Evolutionary conservation across 2,329 filamentous ascomycete genomes (phyloP), one percentile per base, ranked within the genome.

Genomic region (Aspergillus cejpii): DNA sequence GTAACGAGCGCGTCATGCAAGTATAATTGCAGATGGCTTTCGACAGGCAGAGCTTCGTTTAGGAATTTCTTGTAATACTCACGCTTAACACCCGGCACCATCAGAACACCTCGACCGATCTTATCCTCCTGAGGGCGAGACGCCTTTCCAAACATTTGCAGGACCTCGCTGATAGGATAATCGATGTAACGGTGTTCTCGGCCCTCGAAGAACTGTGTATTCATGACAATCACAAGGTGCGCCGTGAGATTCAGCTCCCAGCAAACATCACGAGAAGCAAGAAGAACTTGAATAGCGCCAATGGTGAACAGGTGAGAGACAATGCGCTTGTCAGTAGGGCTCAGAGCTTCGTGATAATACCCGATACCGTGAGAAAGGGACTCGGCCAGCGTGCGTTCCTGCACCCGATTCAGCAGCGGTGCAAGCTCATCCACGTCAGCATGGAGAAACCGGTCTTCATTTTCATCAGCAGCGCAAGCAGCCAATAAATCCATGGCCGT

Each of bases 61-160:
- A 98, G 72, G 74, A 98, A 98, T 70, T 98, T 98, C 72, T 92
- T 94, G 78, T 97, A 98, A 69, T 95, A 98, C 51, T 96, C 90
- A 28, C 92, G 83, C 76, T 94, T 96, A 38, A 94, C 88, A 14
- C 86, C 83, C 2, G 91, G 89, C 8, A 96, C 81, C 92, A 98
- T 97, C 36, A 98, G 76, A n/a, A 98, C 87, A 55, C 91, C 94
- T 50, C 87, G 87, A 37, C 86, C 85, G 45, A 84, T 79, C 45
- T 86, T 87, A 58, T 95, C 89, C 60, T 83, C 77, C 3, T 84
- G 79, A 1, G 88, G 81, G 31, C 85, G 81, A 43, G 90, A 82
- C 28, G 92, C 87, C 67, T 92, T 94, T 56, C 92, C 92, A 57
- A 97, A 95, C 91, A 98, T 98, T 62, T 98, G 92, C 44, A 98